Evolutionary conservation across 129 eudicot species (phyloP), one percentile per base, ranked within the genome.

Genomic region (Pseudognaphalium luteoalbum): DNA sequence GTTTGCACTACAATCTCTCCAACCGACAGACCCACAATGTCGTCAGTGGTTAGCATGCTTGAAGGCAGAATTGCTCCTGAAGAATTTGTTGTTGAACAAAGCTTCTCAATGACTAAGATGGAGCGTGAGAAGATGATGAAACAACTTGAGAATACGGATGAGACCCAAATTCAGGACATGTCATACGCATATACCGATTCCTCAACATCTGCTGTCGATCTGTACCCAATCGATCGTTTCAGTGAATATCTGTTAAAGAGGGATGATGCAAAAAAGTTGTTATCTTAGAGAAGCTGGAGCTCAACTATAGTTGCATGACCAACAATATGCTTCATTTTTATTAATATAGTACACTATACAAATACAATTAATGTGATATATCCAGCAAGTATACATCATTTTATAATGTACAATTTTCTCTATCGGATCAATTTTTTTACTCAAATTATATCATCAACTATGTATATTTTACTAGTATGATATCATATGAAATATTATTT

Each of bases 21-120:
- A 28, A 56, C 87, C 2, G 84, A 58, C 37, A 80, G 89, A 54
- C 94, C 94, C 4, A 50, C 62, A 7, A 89, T 89, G 94, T 86
- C 94, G 14, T 35, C 83, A 20, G 94, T 86, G 3, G 91, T 89
- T 44, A 80, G 87, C 84, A 86, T 89, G 73, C 90, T 89, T 8
- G 91, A 86, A 78, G 86, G 86, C 5, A 75, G 71, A 73, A 79
- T 61, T 1, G 69, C 62, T 68, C 62, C 78, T 35, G 10, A 58
- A 12, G 50, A 47, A 21, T 76, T 76, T 57, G 68, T 63, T 57
- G 42, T 68, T 17, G 85, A 78, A 32, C 59, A 75, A 37, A 79
- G 68, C 17, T 20, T 14, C 34, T 72, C 80, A 7, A 58, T n/a
- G 75, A 80, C 35, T 7, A 30, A 67, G 29, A 20, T 14, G 28